Conservation (phyloP, 192 early-diverging fungal species). For the Podila horticola region DNA sequence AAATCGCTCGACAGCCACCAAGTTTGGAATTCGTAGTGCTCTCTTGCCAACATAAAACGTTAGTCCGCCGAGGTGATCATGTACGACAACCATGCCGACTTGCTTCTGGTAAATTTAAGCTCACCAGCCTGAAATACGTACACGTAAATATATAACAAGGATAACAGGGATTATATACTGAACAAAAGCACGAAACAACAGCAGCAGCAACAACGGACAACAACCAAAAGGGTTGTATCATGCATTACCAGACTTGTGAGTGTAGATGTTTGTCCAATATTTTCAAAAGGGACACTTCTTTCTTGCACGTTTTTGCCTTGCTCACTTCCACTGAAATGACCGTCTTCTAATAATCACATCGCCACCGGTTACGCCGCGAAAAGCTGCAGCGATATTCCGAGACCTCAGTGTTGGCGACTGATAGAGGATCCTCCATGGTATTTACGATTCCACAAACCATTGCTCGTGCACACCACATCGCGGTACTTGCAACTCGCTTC, state of each 20-base stretch:
- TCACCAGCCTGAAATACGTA: slow-evolving; percentile 21
- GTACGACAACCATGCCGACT: slow-evolving; percentile 36
- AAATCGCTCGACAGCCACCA: slow-evolving; percentile 36
- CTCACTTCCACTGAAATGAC: slow-evolving; percentile 16
- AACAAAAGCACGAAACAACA: too few species aligned
- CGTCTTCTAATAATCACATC: slow-evolving; percentile 21
- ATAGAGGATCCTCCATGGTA: slow-evolving; percentile 26
- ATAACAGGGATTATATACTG: too few species aligned
- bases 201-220: too few species aligned
- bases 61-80: slow-evolving; percentile 41
- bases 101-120: slow-evolving; percentile 14
- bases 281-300: slow-evolving; percentile 19
- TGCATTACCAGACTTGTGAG: slow-evolving; percentile 25
- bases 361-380: slow-evolving; percentile 35
- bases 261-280: slow-evolving; percentile 15
- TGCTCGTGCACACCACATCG: too few species aligned
- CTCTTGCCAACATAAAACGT: slow-evolving; percentile 35
- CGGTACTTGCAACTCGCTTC: too few species aligned
- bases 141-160: too few species aligned
- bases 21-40: slow-evolving; percentile 33
- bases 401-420: slow-evolving; percentile 33
- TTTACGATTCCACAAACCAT: too few species aligned
- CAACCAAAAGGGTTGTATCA: too few species aligned
- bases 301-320: slow-evolving; percentile 23
- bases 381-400: slow-evolving; percentile 21